Base-by-base conservation (phyloP, 2,329 filamentous ascomycete species). In the Fusarium sp. region DNA sequence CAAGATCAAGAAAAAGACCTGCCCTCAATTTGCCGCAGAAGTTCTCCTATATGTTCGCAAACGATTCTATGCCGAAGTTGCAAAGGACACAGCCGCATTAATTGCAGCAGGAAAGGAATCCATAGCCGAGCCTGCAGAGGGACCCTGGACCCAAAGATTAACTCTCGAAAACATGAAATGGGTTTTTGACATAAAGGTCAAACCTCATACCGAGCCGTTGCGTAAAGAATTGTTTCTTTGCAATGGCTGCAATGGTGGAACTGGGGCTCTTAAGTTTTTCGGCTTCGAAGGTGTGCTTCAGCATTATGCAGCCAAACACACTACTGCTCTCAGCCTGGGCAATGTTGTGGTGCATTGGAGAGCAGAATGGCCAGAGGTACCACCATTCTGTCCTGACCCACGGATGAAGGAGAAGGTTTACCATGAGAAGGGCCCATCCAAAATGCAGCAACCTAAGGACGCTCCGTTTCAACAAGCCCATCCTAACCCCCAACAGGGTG, bases 81-180 rank as follows among this genome's bases (percentile, higher is more conserved):
- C 84, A 43, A 84, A 88, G 69, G 84, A 89, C 54, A 84, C 85
- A 54, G 81, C 81, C 41, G 81, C 82, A 16, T 79, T 83, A 25
- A 79, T 79, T 13, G 82, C 82, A 41, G 81, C 84, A 54, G 84
- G 86, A 34, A 80, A 78, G 67, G 68, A 81, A 58, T 82, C 83
- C 7, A 73, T 78, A 28, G 57, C 76, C 12, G 87, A 90, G 65
- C 83, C 85, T 10, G 80, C 82, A 3, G 81, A 85, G 65, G 86
- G 84, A 0, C 83, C 87, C 9, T 86, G 84, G 71, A 88, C 85
- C 26, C 84, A 88, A 76, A 90, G 85, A 75, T 82, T 95, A 54
- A 91, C 90, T 2, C 80, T 96, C 70, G 92, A 95, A 76, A 93
- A 94, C 75, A 94, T 96, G 92, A 94, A 92, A 78, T 95, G 91